A percentile compares a stretch with the other conserved stretches of the same genome.
Evolutionary conservation across 768 basidiomycete genomes (phyloP).

Genomic region (Agrocybe chaxingu): DNA sequence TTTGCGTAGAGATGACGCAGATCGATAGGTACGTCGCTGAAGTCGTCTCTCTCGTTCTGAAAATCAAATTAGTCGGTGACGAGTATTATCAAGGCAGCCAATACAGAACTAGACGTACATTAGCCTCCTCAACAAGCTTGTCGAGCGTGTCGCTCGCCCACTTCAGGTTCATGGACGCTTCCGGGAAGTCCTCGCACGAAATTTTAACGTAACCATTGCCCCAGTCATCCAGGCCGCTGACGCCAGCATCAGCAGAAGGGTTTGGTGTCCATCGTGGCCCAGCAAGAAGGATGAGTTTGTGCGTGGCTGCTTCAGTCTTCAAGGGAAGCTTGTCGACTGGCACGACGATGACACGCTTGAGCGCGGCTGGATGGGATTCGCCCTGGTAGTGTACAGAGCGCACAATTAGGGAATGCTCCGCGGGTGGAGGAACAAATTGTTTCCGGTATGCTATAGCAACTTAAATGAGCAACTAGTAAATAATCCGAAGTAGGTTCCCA

Average conservation of each 20-base stretch:
- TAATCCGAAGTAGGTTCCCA: background rate
- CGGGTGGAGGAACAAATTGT: constrained; percentile 68
- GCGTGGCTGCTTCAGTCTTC: constrained; percentile 56
- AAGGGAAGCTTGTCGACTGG: constrained; percentile 75
- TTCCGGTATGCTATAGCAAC: constrained; percentile 67
- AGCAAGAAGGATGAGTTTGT: constrained; percentile 86
- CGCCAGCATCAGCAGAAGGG: constrained; percentile 68
- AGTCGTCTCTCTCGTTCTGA: constrained; percentile 41
- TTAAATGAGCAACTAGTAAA: constrained; percentile 3
- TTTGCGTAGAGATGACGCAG: constrained; percentile 74
- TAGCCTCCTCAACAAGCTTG: constrained; percentile 73
- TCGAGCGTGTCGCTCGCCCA: constrained; percentile 90
- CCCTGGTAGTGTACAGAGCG: constrained; percentile 77
- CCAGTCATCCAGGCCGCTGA: constrained; percentile 43
- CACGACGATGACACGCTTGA: constrained; percentile 72
- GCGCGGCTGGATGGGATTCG: constrained; percentile 67
- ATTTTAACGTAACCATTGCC: constrained; percentile 87
- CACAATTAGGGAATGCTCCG: constrained; percentile 58
- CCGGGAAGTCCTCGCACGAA: constrained; percentile 82
- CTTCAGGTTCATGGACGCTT: constrained; percentile 85
- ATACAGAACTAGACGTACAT: constrained; percentile 52
- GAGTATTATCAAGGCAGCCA: constrained; percentile 2
- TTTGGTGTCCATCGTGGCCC: constrained; percentile 83
- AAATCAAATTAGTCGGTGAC: constrained; percentile 7
- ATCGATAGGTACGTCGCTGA: constrained; percentile 76